These are phyloP conservation scores for Crotalaria pallida DNA, from an alignment of 306 rosid genomes.

Conservation along the genomic window DNA sequence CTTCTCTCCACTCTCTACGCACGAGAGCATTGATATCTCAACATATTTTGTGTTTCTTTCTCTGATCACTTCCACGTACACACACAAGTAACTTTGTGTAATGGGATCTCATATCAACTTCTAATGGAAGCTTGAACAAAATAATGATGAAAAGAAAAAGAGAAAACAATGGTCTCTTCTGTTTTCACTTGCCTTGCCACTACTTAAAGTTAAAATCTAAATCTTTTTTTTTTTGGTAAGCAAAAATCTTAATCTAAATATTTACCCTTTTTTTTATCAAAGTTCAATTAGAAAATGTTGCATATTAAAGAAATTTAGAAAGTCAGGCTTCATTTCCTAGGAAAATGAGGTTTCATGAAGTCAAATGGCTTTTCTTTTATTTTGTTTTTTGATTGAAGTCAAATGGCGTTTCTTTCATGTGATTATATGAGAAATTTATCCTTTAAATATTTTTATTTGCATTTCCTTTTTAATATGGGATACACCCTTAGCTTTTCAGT, in stretches of 20 bases:
- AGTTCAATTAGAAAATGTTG: background rate
- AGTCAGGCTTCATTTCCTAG: background rate
- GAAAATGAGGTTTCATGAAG: background rate
- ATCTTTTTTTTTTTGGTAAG: background rate
- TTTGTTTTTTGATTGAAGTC: background rate
- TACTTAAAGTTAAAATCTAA: background rate
- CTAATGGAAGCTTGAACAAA: constrained; percentile 31
- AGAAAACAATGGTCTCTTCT: background rate
- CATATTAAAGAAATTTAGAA: background rate
- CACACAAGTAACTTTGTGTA: constrained; percentile 4
- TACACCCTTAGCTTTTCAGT: background rate
- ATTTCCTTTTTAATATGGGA: background rate
- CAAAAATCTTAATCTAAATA: too few species aligned
- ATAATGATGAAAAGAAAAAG: constrained; percentile 14
- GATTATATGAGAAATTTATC: background rate
- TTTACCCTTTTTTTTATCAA: background rate
- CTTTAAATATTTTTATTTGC: background rate
- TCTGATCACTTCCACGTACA: constrained; percentile 15
- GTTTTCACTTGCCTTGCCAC: too few species aligned
- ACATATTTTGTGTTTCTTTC: constrained; percentile 15
- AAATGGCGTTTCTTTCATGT: background rate
- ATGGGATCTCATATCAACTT: constrained; percentile 22
- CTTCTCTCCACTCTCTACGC: background rate
- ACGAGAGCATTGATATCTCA: background rate
- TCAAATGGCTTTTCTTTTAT: background rate